Percentiles rank a stretch among this genome's conserved stretches.
These are phyloP conservation scores for Phalaenopsis equestris DNA, from an alignment of 106 monocot species.

Conservation along the genomic window DNA sequence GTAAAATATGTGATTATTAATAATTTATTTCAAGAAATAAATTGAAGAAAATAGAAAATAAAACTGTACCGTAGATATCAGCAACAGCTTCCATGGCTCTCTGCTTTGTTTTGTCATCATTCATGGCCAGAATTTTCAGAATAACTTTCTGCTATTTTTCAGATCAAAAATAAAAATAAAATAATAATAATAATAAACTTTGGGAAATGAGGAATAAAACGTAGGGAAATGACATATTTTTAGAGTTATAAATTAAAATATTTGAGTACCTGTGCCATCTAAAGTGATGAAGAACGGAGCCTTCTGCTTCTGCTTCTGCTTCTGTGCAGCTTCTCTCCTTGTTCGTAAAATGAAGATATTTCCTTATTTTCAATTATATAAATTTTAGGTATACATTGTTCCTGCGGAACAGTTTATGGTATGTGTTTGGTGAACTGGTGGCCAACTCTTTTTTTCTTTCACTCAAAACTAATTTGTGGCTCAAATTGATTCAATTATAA, in stretches of 20 bases:
- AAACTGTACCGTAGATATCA: constrained; percentile 38
- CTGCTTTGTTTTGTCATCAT: constrained; percentile 49
- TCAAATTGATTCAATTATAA: too few species aligned
- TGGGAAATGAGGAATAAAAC: not conserved
- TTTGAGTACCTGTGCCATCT: constrained; percentile 2
- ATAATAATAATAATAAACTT: not conserved
- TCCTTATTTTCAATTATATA: not conserved
- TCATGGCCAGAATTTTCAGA: constrained; percentile 42
- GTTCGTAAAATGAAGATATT: not conserved
- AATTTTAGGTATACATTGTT: not conserved
- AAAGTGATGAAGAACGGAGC: not conserved
- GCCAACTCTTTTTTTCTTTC: too few species aligned
- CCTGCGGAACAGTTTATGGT: not conserved
- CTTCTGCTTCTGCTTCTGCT: not conserved
- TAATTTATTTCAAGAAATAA: not conserved
- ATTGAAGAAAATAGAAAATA: not conserved
- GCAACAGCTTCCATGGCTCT: constrained; percentile 62
- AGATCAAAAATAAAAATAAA: not conserved
- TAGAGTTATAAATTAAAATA: not conserved
- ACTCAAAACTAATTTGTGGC: too few species aligned
- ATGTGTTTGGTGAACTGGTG: not conserved
- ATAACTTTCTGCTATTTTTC: constrained; percentile 41
- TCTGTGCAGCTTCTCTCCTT: not conserved
- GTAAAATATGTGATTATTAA: not conserved
- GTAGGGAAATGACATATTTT: too few species aligned